These are phyloP conservation scores for Podosphaera fusca DNA, from an alignment of 2,329 filamentous ascomycete genomes.

Conservation along the genomic window DNA sequence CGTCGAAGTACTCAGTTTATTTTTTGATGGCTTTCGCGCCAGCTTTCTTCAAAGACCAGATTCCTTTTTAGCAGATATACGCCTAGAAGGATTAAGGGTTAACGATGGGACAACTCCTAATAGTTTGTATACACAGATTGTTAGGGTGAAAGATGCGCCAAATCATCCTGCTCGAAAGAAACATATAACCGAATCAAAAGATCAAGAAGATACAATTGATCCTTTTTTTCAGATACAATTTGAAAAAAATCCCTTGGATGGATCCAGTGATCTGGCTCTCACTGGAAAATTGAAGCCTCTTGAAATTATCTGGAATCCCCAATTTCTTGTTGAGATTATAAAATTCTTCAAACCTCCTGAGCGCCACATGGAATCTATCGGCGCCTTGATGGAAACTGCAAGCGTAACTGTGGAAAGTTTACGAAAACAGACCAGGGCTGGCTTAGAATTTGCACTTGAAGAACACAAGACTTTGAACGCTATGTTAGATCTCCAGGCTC, in stretches of 20 bases:
- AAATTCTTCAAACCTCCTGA: constrained; percentile 95
- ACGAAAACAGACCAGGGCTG: constrained; percentile 83
- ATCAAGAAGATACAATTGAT: constrained; percentile 28
- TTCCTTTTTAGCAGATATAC: constrained; percentile 70
- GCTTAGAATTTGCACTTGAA: constrained; percentile 84
- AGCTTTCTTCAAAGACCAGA: constrained; percentile 78
- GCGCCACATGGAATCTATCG: constrained; percentile 95
- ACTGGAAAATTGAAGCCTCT: constrained; percentile 83
- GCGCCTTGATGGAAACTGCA: constrained; percentile 81
- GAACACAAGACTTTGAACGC: constrained; percentile 98
- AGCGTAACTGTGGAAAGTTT: constrained; percentile 89
- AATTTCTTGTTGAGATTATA: constrained; percentile 70
- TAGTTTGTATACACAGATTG: constrained; percentile 82
- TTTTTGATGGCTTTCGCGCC: constrained; percentile 87
- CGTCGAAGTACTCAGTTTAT: constrained; percentile 65
- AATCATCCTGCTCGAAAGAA: constrained; percentile 20
- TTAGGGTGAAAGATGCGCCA: constrained; percentile 77
- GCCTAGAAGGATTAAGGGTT: constrained; percentile 75
- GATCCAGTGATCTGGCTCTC: constrained; percentile 72
- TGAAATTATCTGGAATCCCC: constrained; percentile 94
- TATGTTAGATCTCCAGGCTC: constrained; percentile 82
- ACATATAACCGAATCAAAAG: constrained; percentile 18
- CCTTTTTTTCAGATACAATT: constrained; percentile 83
- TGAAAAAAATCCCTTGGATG: constrained; percentile 87
- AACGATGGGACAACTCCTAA: constrained; percentile 89